Conservation (phyloP, 768 basidiomycete genomes). For the Collybiopsis confluens region DNA sequence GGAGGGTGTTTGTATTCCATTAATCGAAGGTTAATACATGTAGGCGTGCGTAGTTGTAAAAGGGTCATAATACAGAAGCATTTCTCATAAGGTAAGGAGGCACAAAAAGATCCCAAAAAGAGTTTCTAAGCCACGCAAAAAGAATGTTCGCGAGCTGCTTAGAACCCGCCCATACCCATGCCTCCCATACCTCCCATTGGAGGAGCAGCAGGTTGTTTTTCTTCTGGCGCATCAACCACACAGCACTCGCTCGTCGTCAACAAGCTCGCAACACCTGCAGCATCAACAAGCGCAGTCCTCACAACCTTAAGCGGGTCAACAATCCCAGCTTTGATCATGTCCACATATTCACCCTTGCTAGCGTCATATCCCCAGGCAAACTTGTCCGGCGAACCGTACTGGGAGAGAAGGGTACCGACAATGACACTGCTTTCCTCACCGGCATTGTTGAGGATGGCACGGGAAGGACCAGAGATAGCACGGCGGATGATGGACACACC, state of each 20-base stretch:
- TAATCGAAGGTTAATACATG: not conserved
- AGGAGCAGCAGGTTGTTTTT: constrained; percentile 56
- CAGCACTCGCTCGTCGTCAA: constrained; percentile 91
- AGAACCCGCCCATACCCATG: constrained; percentile 10
- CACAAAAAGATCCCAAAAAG: no score
- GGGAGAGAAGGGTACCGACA: constrained; percentile 75
- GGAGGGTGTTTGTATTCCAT: not conserved
- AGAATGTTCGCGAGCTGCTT: not conserved
- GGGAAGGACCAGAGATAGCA: constrained; percentile 77
- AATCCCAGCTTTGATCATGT: constrained; percentile 94
- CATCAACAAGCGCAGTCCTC: constrained; percentile 87
- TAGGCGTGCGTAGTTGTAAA: no score
- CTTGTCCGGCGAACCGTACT: constrained; percentile 70
- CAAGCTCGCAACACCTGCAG: constrained; percentile 88
- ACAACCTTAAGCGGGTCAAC: constrained; percentile 97
- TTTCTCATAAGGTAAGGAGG: no score
- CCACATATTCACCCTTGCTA: constrained; percentile 84
- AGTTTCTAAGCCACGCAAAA: no score
- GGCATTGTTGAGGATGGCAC: constrained; percentile 89
- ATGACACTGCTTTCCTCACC: constrained; percentile 94
- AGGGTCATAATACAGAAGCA: no score
- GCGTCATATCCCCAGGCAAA: constrained; percentile 91
- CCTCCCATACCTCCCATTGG: constrained; percentile 61
- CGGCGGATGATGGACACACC: constrained; percentile 90
- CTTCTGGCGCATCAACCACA: constrained; percentile 88